phyloP scores from a whole-genome alignment of 148 eudicot species.

The Rhododendron griersonianum region DNA sequence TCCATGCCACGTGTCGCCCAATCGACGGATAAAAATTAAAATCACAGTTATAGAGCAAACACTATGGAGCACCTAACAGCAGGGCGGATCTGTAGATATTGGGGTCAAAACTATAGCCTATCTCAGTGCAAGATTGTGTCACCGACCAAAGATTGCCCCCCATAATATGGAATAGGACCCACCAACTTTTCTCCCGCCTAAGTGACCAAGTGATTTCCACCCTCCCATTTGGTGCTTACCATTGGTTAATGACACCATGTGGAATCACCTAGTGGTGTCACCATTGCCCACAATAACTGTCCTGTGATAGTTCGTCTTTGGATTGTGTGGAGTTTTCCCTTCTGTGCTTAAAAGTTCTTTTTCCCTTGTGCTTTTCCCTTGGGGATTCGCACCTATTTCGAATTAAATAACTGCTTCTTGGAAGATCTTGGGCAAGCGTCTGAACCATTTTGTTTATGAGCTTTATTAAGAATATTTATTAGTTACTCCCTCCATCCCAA shows the following conservation, averaged over 20 bases:
- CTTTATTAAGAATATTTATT: background rate
- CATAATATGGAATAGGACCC: background rate
- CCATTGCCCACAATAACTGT: background rate
- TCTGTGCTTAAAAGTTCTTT: background rate
- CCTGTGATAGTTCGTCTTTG: background rate
- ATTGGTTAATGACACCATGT: background rate
- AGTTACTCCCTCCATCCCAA: background rate
- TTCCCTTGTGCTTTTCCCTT: background rate
- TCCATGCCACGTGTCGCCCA: no score
- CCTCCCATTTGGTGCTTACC: background rate
- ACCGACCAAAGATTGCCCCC: background rate
- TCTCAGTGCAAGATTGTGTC: background rate
- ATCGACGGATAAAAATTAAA: no score
- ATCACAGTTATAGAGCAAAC: no score
- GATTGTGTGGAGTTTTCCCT: background rate
- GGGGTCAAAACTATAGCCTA: background rate
- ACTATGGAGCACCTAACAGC: no score
- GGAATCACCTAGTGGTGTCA: background rate
- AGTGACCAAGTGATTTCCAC: background rate
- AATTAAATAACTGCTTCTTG: background rate
- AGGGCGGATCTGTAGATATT: no score
- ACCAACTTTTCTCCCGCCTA: background rate
- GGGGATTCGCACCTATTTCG: background rate
- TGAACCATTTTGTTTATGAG: background rate
- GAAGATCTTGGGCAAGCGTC: background rate